Base-by-base conservation (phyloP, 805 yeast species). In the Cyberlindnera sargentensis region DNA sequence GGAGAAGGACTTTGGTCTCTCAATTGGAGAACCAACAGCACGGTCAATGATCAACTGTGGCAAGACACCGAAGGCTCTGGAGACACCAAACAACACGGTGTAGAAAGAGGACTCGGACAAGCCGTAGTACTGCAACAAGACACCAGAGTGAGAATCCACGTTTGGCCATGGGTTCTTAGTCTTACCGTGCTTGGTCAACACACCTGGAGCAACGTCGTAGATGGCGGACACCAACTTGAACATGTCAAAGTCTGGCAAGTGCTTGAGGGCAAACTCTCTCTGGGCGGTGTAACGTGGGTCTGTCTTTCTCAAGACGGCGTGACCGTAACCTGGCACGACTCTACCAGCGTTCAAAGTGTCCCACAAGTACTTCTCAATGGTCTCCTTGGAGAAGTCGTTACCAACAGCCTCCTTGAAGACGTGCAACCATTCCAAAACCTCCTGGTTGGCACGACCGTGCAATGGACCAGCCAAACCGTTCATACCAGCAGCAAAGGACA, bases 121-220 rank as follows among this genome's bases (percentile, higher is more conserved):
- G 57, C 95, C 95, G 71, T 84, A 84, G 76, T 85, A 81, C 69
- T 84, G 90, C 67, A 84, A 74, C 56, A 85, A 68, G 50, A 84
- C 88, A 70, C 95, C 95, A 40, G 91, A 83, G 70, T 82, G 88
- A 43, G 93, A 82, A 70, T 84, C 95, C 53, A 84, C 95, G 64
- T 84, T 84, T 68, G 95, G 93, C 89, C 89, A 84, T 70, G 93
- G 93, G 78, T 84, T 84, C 78, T 84, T 84, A 62, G 91, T 84
- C 78, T 85, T 85, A 66, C 91, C 93, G 67, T 84, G 91, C 70
- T 82, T 73, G 56, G 84, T 80, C 56, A 84, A 75, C 41, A 84
- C 91, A 54, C 66, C 75, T 67, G 93, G 93, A 50, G 93, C 93
- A 57, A 84, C 85, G 67, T 84, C 82, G 68, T 82, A 83, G 60